These are phyloP conservation scores for Phlyctochytrium arcticum DNA, from an alignment of 192 early-diverging fungal genomes.

Conservation along the genomic window DNA sequence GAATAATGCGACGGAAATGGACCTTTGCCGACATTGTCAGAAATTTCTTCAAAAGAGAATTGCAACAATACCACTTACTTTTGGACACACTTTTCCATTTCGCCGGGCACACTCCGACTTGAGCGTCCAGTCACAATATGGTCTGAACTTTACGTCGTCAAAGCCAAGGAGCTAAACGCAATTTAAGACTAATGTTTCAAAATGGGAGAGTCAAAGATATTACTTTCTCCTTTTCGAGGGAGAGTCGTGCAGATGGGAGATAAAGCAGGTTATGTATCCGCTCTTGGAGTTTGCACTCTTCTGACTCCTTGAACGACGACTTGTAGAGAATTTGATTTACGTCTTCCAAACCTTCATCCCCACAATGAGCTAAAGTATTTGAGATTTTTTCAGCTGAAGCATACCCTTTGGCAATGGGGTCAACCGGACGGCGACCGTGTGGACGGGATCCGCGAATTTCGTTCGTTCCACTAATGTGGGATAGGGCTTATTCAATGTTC, in stretches of 20 bases:
- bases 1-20: constrained; percentile 50
- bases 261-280: constrained; percentile 27
- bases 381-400: too few species aligned
- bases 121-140: constrained; percentile 45
- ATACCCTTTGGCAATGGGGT: too few species aligned
- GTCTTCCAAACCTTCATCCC: background rate
- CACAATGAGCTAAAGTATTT: too few species aligned
- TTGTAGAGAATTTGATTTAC: background rate
- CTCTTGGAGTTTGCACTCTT: background rate
- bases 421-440: too few species aligned
- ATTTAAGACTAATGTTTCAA: background rate
- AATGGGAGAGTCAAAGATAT: background rate
- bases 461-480: too few species aligned
- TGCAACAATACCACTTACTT: background rate
- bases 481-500: too few species aligned
- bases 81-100: background rate
- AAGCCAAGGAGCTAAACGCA: background rate
- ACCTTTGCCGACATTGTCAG: constrained; percentile 17
- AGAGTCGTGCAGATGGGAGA: constrained; percentile 26
- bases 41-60: background rate
- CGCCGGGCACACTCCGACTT: constrained; percentile 35
- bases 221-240: constrained; percentile 36
- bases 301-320: constrained; percentile 1
- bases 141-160: constrained; percentile 34
- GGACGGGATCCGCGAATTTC: too few species aligned